Base-by-base conservation (phyloP, 1,284 basidiomycete species). In the Ustilago trichophora region DNA sequence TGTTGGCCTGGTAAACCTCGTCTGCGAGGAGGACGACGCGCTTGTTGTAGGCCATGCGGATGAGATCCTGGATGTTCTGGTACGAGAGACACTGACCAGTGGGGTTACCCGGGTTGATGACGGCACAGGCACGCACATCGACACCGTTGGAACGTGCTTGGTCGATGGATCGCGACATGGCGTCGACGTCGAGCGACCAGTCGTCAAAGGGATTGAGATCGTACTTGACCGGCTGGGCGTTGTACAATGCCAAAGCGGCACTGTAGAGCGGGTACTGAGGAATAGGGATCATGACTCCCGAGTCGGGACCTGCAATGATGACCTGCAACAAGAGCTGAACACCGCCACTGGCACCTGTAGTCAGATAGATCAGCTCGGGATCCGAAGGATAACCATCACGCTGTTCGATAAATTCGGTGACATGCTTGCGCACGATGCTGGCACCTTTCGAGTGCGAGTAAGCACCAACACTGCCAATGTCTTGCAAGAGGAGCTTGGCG, bases 261-360 rank as follows among this genome's bases (percentile, higher is more conserved):
- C 93, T 96, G 84, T 98, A 97, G 15, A 98, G 86, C 1, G 95
- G 95, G 82, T 98, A 98, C 84, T 98, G 95, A 1, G 95, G 95
- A 68, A 98, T 98, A 21, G 95, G 95, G 78, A 98, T 98, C 62
- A 95, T 86, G 72, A 95, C 87, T 9, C 91, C 93, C 44, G 88
- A 87, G 18, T 85, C 85, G 8, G 78, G 77, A 5, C 86, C 84
- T 10, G 84, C 78, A 75, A 93, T 89, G 63, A 94, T 86, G 83
- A 91, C 87, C 80, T 88, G 88, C 68, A 98, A 88, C 50, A 97
- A 85, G 29, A 93, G 88, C 12, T 91, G 88, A 13, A 98, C 93
- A 59, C 95, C 96, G 15, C 89, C 88, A 29, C 92, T 96, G 8
- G 95, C 95, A 49, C 95, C 95, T 16, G 88, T 89, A 4, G 95